Conservation (phyloP, 2,329 filamentous ascomycete genomes). For the Gaeumannomyces tritici region DNA sequence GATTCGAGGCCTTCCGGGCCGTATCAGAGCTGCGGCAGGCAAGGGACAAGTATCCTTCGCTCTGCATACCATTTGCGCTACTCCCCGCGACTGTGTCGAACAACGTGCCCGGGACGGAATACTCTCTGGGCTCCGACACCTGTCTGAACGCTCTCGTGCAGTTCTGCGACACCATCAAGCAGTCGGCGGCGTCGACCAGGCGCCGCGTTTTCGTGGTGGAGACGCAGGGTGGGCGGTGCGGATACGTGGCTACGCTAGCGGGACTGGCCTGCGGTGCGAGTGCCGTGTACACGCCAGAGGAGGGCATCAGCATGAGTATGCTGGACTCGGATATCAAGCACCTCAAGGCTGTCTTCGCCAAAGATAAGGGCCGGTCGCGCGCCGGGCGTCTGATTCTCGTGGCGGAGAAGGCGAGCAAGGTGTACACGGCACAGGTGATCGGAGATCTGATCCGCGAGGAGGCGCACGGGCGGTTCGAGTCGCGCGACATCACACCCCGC, state of each 20-base stretch:
- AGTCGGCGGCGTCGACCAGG: constrained; percentile 88
- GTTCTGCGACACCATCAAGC: constrained; percentile 96
- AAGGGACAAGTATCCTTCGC: constrained; percentile 65
- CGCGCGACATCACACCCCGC: constrained; percentile 80
- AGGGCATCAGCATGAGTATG: constrained; percentile 91
- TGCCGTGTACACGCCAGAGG: constrained; percentile 93
- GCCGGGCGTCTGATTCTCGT: constrained; percentile 93
- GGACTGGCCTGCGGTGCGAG: constrained; percentile 86
- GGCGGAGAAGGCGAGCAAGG: constrained; percentile 86
- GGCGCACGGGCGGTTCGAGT: constrained; percentile 84
- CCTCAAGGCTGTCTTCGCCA: constrained; percentile 73
- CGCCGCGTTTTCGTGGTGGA: constrained; percentile 96
- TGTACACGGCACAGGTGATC: constrained; percentile 87
- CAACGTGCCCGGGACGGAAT: constrained; percentile 96
- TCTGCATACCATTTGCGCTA: constrained; percentile 86
- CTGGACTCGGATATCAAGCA: constrained; percentile 83
- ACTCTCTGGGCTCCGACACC: constrained; percentile 92
- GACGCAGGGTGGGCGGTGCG: constrained; percentile 89
- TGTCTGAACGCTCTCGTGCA: constrained; percentile 90
- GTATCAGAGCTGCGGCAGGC: constrained; percentile 80
- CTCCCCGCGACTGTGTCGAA: constrained; percentile 97
- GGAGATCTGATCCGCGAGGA: constrained; percentile 94
- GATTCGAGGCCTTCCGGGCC: constrained; percentile 93
- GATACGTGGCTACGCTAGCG: constrained; percentile 85
- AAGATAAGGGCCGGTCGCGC: constrained; percentile 78